Percentiles rank a stretch among this genome's conserved stretches.
phyloP scores from a whole-genome alignment of 2,329 filamentous ascomycete species.

The Lachnellula occidentalis region DNA sequence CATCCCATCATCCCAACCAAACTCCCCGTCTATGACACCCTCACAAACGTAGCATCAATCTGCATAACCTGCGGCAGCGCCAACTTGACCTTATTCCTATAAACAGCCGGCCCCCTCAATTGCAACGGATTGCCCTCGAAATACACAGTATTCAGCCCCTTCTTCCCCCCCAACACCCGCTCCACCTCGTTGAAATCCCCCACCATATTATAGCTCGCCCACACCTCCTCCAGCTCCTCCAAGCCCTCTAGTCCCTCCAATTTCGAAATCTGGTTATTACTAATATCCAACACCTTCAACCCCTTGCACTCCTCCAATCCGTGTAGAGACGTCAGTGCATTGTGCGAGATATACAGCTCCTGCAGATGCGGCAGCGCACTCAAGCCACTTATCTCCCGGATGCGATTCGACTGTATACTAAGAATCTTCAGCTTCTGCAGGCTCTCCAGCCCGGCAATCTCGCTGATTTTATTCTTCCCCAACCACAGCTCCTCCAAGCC shows the following conservation, averaged over 20 bases:
- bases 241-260: conserved; percentile 68
- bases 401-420: conserved; percentile 92
- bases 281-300: conserved; percentile 79
- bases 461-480: conserved; percentile 92
- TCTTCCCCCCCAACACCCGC: conserved; percentile 70
- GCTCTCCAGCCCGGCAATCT: conserved; percentile 69
- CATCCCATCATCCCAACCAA: neutral
- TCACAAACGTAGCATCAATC: conserved; percentile 71
- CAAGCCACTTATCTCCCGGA: conserved; percentile 72
- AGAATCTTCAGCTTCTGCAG: conserved; percentile 79
- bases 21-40: conserved; percentile 24
- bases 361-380: conserved; percentile 70
- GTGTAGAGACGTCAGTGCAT: conserved; percentile 71
- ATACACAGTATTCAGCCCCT: conserved; percentile 81
- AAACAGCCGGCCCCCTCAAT: conserved; percentile 69
- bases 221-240: conserved; percentile 76
- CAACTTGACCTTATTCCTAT: conserved; percentile 88
- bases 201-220: conserved; percentile 87
- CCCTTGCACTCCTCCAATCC: conserved; percentile 61
- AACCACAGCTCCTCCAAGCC: conserved; percentile 86
- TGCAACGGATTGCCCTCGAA: conserved; percentile 95
- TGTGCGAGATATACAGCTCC: conserved; percentile 94
- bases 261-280: conserved; percentile 75
- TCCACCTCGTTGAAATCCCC: conserved; percentile 78
- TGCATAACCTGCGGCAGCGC: conserved; percentile 83